Evolutionary conservation across 1,284 basidiomycete genomes (phyloP).

Genomic region (Kalmanozyma brasiliensis): DNA sequence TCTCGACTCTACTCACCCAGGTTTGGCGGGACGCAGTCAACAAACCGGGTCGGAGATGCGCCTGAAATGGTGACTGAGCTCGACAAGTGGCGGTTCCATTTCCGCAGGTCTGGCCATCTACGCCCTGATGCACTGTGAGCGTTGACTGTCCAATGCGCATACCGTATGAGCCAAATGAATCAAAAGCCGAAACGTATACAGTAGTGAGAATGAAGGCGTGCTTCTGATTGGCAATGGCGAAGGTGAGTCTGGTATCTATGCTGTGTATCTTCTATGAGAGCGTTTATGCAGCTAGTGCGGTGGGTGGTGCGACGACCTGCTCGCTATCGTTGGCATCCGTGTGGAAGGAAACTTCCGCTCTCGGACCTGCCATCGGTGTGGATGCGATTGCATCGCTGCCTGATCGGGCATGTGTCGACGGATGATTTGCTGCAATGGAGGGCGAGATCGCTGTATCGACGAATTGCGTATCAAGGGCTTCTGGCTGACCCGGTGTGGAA

Average conservation of each 20-base stretch:
- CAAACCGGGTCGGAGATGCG: no score
- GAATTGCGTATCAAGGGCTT: slow-evolving; percentile 10
- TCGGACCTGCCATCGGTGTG: slow-evolving; percentile 15
- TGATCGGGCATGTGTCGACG: slow-evolving; percentile 1
- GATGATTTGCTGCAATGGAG: neutral
- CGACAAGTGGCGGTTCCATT: no score
- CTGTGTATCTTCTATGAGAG: neutral
- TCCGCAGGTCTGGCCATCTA: no score
- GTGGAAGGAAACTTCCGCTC: slow-evolving; percentile 5
- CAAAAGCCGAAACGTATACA: no score
- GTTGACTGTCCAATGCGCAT: no score
- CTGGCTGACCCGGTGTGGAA: slow-evolving; percentile 31
- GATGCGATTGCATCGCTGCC: slow-evolving; percentile 10
- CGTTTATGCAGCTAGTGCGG: slow-evolving; percentile 24
- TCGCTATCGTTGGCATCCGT: slow-evolving; percentile 8
- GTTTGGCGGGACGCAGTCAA: no score
- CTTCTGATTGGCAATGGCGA: neutral
- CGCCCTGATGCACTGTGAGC: no score
- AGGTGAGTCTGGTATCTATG: neutral
- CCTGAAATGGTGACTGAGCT: no score
- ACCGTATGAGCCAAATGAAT: no score
- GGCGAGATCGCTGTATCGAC: slow-evolving; percentile 4
- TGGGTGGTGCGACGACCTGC: slow-evolving; percentile 2
- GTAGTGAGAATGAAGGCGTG: no score
- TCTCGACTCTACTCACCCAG: no score